Evolutionary conservation across 108 stramenopile species (phyloP), one percentile per base, ranked within the genome.

Genomic region (Cyclotella sp.): DNA sequence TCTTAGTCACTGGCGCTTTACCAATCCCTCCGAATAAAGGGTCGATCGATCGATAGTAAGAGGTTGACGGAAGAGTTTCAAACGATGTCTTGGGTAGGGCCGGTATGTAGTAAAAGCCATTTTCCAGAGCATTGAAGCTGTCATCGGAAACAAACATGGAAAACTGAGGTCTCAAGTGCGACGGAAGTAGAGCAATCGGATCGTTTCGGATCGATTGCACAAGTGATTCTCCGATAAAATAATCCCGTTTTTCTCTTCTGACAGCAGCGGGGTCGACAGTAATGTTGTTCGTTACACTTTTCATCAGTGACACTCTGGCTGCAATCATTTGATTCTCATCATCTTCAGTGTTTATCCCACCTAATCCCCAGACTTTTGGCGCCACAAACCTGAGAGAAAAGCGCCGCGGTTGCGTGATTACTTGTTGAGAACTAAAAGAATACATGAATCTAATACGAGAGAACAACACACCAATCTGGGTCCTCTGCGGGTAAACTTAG

Each of bases 1-100:
- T 82, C 71, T 90, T 93, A 27, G 85, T 89, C 16, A 91, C 90
- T 14, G 95, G 95, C 0, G 88, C 83, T 42, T 65, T 77, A 10
- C 95, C 95, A 42, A 96, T 86, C 9, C 81, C 83, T 15, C 95
- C 95, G 76, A 96, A 96, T 43, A 95, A 46, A 12, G 92, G 90
- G 73, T 95, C 95, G 28, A 86, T 79, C 21, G 91, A 92, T 60
- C 91, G 77, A 72, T 88, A 92, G 12, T 80, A 70, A 15, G 79
- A 82, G 12, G 87, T 86, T 24, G 80, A 74, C 16, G 77, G 49
- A 22, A 64, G 55, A 14, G 75, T 68, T 27, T 63, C 67, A 11
- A 63, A 15, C 39, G 65, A 70, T 22, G 66, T 62, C n/a, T 3
- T 45, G 11, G 89, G 87, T 42, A 95, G 70, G 12, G 84, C 72